Percentiles rank a stretch among this genome's conserved stretches.
Evolutionary conservation across 495 filamentous ascomycete genomes (phyloP).

Genomic region (Hypoxylon rickii): DNA sequence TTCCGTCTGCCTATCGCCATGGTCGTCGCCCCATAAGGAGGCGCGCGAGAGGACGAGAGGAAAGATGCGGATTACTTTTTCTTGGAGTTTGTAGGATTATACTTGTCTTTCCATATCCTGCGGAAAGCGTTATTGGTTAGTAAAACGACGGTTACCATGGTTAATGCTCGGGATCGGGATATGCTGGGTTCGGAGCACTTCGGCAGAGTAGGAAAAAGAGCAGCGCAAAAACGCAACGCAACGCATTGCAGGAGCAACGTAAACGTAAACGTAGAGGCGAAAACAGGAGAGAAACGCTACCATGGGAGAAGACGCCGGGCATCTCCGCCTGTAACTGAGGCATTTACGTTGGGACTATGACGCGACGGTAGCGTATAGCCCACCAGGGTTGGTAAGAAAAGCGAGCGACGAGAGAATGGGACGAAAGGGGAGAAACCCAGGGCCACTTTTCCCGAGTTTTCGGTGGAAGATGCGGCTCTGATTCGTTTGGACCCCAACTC

Average conservation of each 20-base stretch:
- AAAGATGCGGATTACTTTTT: too few species aligned
- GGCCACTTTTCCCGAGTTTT: conserved; percentile 32
- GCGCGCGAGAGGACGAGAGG: conserved; percentile 1
- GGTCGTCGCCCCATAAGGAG: neutral
- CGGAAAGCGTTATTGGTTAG: conserved; percentile 31
- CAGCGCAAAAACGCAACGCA: conserved; percentile 16
- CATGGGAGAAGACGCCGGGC: conserved; percentile 18
- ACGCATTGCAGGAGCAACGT: neutral
- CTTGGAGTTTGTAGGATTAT: conserved; percentile 65
- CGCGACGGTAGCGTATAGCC: conserved; percentile 11
- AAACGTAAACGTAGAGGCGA: neutral
- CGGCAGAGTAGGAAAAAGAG: conserved; percentile 14
- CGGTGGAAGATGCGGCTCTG: conserved; percentile 34
- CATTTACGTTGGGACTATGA: conserved; percentile 27
- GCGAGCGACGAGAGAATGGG: conserved; percentile 1
- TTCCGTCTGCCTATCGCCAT: conserved; percentile 7
- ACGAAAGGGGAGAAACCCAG: conserved; percentile 11
- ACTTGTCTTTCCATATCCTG: conserved; percentile 98
- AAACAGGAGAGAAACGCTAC: conserved; percentile 27
- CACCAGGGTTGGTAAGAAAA: conserved; percentile 12
- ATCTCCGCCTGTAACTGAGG: conserved; percentile 34
- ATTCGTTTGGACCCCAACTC: conserved; percentile 30
- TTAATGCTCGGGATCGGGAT: too few species aligned
- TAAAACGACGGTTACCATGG: conserved; percentile 17
- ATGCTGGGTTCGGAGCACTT: conserved; percentile 25